phyloP scores from a whole-genome alignment of 2,329 filamentous ascomycete species.

The Mollisia scopiformis region DNA sequence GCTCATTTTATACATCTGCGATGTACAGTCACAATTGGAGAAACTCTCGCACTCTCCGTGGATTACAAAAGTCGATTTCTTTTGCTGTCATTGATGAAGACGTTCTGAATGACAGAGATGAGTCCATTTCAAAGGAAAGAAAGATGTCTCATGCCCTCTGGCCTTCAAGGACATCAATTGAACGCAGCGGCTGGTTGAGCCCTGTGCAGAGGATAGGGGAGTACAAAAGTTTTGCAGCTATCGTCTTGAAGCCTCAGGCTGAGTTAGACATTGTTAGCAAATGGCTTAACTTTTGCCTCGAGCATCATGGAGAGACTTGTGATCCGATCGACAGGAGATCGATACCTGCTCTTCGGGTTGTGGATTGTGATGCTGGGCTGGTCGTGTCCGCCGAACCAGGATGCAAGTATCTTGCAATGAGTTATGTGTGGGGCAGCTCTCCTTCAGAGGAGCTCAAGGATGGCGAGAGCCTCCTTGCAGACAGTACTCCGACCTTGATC shows the following conservation, averaged over 20 bases:
- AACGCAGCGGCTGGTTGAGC: constrained; percentile 7
- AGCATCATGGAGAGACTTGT: constrained; percentile 7
- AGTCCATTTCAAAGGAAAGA: constrained; percentile 2
- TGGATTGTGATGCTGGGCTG: constrained; percentile 9
- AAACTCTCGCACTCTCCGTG: constrained; percentile 1
- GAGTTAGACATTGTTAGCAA: not conserved
- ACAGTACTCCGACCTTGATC: constrained; percentile 1
- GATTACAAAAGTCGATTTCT: not conserved
- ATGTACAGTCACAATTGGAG: constrained; percentile 9
- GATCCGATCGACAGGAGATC: not conserved
- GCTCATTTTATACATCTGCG: constrained; percentile 5
- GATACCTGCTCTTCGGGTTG: constrained; percentile 1
- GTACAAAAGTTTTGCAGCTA: not conserved
- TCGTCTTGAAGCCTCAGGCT: not conserved
- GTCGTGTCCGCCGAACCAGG: constrained; percentile 1
- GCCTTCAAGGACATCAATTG: constrained; percentile 4
- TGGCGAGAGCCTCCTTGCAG: not conserved
- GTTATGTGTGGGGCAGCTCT: constrained; percentile 15
- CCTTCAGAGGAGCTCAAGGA: not conserved
- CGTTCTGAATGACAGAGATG: not conserved
- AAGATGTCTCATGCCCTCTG: constrained; percentile 7
- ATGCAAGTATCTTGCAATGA: constrained; percentile 14
- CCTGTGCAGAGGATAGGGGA: not conserved
- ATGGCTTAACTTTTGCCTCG: constrained; percentile 4
- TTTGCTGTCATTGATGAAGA: constrained; percentile 8